Evolutionary conservation across 768 basidiomycete species (phyloP), one percentile per base, ranked within the genome.

Genomic region (Dacryopinax spathularia): DNA sequence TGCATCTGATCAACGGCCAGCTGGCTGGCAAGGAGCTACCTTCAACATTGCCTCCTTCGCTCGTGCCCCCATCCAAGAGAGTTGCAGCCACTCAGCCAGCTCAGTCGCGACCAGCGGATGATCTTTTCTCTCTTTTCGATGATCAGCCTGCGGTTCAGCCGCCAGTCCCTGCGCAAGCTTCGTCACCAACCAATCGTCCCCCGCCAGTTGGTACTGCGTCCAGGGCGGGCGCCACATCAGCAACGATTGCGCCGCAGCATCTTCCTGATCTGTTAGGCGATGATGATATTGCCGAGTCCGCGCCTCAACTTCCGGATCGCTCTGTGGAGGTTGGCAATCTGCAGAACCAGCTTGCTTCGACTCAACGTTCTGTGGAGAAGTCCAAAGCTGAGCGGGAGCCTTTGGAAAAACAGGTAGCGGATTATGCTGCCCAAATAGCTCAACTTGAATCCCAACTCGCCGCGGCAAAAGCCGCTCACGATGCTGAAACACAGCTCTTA

Each of bases 1-100:
- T 94, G 84, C 83, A 95, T 75, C 81, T 99, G 34, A 97, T 99
- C 69, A 89, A 90, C 74, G 82, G 81, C 70, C 91, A 87, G 73
- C 75, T 96, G 9, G 79, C 82, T 6, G 93, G 95, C 18, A 84
- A 83, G 66, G 86, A 88, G 1, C 74, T 96, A 44, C 91, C 91
- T 0, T 69, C 78, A 0, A 71, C 74, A n/a, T 77, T 99, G 31
- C 91, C 92, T 2, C 74, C 73, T 35, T 81, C 84, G 34, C 78
- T 98, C 48, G 73, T 96, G 5, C 96, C 96, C 6, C 94, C 93
- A 1, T 84, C 87, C 1, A 79, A 89, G 77, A 86, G 93, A 29
- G 69, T 81, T 36, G 71, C 79, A 22, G 77, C 77, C 65, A 5
- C 64, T 39, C 62, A 69, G 69, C 13, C 67, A 65, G 48, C 48